These are phyloP conservation scores for Protoeuglena noctilucae DNA, from an alignment of 139 green algal species.

Conservation along the genomic window DNA sequence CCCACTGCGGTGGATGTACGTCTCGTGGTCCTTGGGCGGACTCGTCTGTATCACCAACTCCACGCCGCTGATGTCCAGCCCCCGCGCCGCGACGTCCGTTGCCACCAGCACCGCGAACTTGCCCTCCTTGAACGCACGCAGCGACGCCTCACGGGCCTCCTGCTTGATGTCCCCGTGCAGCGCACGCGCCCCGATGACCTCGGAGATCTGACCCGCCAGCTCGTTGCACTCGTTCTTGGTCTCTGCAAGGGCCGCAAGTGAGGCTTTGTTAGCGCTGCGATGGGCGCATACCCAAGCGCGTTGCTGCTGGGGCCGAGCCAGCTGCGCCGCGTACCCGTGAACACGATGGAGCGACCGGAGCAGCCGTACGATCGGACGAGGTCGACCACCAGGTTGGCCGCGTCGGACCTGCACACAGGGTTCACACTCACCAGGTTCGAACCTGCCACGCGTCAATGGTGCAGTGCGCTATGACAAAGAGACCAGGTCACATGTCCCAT, in stretches of 20 bases:
- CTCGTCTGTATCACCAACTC: slow-evolving; percentile 72
- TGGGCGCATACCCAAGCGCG: too few species aligned
- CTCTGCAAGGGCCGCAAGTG: too few species aligned
- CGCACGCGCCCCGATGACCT: slow-evolving; percentile 34
- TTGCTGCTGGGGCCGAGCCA: too few species aligned
- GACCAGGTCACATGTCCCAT: slow-evolving; percentile 11
- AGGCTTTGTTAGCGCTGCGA: too few species aligned
- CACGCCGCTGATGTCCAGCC: slow-evolving; percentile 90
- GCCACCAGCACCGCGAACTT: slow-evolving; percentile 85
- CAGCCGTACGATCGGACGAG: not conserved
- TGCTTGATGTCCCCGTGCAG: slow-evolving; percentile 92
- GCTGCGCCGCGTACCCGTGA: too few species aligned
- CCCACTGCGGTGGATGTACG: slow-evolving; percentile 77
- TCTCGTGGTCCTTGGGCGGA: slow-evolving; percentile 53
- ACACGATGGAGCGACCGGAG: slow-evolving; percentile 79
- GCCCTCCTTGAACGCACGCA: not conserved
- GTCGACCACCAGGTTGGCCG: not conserved
- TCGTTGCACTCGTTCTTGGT: slow-evolving; percentile 88
- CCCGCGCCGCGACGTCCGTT: slow-evolving; percentile 95
- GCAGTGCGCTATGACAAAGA: slow-evolving; percentile 6
- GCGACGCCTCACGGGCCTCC: slow-evolving; percentile 30
- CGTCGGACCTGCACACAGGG: not conserved
- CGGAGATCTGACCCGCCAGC: slow-evolving; percentile 39
- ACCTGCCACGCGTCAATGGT: slow-evolving; percentile 5
- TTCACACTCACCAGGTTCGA: not conserved